Evolutionary conservation across 2,329 filamentous ascomycete genomes (phyloP).

Genomic region (Claviceps quebecensis): DNA sequence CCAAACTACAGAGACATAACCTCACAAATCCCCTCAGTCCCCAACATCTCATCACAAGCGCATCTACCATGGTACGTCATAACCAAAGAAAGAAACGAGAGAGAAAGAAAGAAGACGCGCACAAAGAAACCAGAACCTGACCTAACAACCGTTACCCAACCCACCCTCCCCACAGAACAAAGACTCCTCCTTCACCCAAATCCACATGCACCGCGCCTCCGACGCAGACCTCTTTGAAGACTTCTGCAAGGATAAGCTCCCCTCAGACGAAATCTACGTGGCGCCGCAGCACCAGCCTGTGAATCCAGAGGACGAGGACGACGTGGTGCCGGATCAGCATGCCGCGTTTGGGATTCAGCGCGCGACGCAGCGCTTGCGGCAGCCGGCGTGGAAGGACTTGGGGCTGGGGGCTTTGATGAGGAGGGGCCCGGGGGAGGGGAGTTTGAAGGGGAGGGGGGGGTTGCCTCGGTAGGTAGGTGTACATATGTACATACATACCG

Average conservation of each 20-base stretch:
- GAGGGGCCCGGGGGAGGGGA: conserved; percentile 33
- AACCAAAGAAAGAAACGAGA: not conserved
- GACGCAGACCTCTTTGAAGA: conserved; percentile 71
- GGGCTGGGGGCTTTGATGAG: conserved; percentile 58
- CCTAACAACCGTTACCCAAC: not conserved
- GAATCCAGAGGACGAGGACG: conserved; percentile 80
- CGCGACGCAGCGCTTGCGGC: conserved; percentile 57
- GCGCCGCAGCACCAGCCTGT: conserved; percentile 64
- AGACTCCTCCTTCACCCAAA: conserved; percentile 60
- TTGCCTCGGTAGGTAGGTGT: not conserved
- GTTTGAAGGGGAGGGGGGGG: not conserved
- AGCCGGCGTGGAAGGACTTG: conserved; percentile 67
- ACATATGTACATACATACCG: not conserved
- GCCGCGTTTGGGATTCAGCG: conserved; percentile 76
- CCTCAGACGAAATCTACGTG: conserved; percentile 73
- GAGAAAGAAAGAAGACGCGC: not conserved
- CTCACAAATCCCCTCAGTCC: too few species aligned
- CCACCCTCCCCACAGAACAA: conserved; percentile 38
- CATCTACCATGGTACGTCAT: too few species aligned
- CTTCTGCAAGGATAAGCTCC: conserved; percentile 55
- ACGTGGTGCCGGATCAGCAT: conserved; percentile 78
- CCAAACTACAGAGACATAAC: too few species aligned
- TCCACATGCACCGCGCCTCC: conserved; percentile 59
- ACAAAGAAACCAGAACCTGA: not conserved
- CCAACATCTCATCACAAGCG: too few species aligned